Percentiles rank a stretch among this genome's conserved stretches.
These are phyloP conservation scores for Gymnopilus junonius DNA, from an alignment of 768 basidiomycete genomes.

Conservation along the genomic window DNA sequence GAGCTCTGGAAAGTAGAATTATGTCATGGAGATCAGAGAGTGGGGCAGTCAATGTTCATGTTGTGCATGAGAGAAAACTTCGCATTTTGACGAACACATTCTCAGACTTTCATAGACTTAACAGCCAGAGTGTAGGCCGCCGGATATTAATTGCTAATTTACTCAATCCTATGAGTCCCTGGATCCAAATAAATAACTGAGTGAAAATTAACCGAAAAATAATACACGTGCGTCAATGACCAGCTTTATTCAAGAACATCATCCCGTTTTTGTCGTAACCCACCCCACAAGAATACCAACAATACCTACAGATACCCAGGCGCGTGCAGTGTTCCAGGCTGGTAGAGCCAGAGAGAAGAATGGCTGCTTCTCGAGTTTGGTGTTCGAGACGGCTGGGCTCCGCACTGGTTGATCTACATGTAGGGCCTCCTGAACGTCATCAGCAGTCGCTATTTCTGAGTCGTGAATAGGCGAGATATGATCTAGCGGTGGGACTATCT, in stretches of 20 bases:
- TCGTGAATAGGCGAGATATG: background rate
- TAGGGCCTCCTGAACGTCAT: background rate
- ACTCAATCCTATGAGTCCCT: background rate
- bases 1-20: background rate
- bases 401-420: background rate
- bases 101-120: background rate
- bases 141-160: background rate
- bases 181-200: background rate
- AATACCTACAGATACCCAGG: constrained; percentile 34
- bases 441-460: background rate
- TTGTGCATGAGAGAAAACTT: too few relatives aligned
- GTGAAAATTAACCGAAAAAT: background rate
- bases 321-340: constrained; percentile 23
- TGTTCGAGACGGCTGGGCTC: background rate
- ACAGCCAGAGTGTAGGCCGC: background rate
- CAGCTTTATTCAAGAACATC: background rate
- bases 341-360: background rate
- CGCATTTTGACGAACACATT: too few relatives aligned
- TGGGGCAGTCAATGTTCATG: background rate
- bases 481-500: constrained; percentile 45
- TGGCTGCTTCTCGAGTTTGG: background rate
- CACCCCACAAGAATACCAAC: constrained; percentile 21
- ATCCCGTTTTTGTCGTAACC: background rate
- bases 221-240: constrained; percentile 1
- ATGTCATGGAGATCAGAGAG: background rate